Percentiles rank a stretch among this genome's conserved stretches.
Conservation (phyloP, 257 asterid species). For the Solanum sejunctum region DNA sequence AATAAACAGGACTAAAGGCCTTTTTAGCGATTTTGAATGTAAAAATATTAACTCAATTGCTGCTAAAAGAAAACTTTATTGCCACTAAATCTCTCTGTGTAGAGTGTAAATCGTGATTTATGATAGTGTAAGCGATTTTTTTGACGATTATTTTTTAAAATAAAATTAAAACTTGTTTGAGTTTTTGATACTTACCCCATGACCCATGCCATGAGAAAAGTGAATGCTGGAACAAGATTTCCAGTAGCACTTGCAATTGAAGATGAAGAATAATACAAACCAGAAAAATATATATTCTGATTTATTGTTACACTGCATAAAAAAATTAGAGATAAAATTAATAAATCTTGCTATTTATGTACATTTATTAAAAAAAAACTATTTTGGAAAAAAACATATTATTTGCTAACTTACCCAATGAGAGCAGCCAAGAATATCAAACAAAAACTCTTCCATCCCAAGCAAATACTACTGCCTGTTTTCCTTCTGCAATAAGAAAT, state of each 20-base stretch:
- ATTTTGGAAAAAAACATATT: not conserved
- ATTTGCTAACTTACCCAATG: constrained; percentile 12
- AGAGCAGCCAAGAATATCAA: constrained; percentile 20
- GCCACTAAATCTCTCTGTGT: no score
- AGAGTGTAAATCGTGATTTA: no score
- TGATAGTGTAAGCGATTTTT: not conserved
- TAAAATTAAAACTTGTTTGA: not conserved
- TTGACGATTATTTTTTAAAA: not conserved
- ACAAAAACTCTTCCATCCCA: constrained; percentile 20
- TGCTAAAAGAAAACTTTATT: no score
- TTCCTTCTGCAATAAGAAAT: not conserved
- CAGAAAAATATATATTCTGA: constrained; percentile 29
- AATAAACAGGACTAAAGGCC: no score
- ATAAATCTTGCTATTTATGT: not conserved
- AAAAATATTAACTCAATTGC: no score
- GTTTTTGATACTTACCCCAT: constrained; percentile 14
- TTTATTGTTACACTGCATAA: constrained; percentile 24
- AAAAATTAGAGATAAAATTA: not conserved
- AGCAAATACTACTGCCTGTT: not conserved
- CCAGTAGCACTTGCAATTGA: constrained; percentile 31
- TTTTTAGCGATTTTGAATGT: no score
- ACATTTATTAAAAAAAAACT: not conserved
- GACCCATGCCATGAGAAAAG: constrained; percentile 22
- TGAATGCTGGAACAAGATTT: constrained; percentile 27
- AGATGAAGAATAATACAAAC: constrained; percentile 26